phyloP scores from a whole-genome alignment of 2,329 filamentous ascomycete species.

The Botrytis hyacinthi region DNA sequence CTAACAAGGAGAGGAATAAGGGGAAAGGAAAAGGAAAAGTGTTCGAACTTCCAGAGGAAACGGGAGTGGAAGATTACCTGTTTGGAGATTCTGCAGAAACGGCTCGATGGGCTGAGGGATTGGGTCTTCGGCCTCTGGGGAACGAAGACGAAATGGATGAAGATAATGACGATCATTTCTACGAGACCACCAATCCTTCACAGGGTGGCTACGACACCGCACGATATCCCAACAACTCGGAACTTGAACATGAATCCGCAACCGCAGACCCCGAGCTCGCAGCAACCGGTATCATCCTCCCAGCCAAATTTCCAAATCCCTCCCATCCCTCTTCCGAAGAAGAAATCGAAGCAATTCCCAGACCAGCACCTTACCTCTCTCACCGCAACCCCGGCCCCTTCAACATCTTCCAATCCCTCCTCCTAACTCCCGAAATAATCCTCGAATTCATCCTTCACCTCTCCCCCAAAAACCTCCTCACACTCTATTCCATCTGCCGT shows the following conservation, averaged over 20 bases:
- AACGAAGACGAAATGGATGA: background rate
- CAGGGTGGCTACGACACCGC: background rate
- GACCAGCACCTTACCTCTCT: background rate
- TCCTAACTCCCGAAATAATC: slow-evolving; percentile 1
- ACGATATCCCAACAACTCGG: background rate
- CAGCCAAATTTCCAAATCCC: background rate
- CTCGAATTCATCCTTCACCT: slow-evolving; percentile 2
- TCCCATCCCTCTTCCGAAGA: background rate
- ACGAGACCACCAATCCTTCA: rapidly evolving
- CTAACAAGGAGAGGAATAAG: background rate
- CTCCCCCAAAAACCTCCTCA: background rate
- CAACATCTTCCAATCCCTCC: slow-evolving; percentile 1
- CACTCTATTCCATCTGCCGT: background rate
- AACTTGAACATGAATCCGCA: background rate
- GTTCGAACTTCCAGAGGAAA: background rate
- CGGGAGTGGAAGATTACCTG: background rate
- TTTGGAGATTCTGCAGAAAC: background rate
- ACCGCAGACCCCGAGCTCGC: background rate
- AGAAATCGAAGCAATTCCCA: background rate
- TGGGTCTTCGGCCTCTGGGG: background rate
- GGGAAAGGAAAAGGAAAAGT: background rate
- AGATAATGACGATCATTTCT: background rate
- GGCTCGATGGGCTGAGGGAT: background rate
- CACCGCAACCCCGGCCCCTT: background rate
- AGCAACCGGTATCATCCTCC: background rate